Conservation (phyloP, 2,329 filamentous ascomycete genomes). For the Calcarisporium arbuscula region DNA sequence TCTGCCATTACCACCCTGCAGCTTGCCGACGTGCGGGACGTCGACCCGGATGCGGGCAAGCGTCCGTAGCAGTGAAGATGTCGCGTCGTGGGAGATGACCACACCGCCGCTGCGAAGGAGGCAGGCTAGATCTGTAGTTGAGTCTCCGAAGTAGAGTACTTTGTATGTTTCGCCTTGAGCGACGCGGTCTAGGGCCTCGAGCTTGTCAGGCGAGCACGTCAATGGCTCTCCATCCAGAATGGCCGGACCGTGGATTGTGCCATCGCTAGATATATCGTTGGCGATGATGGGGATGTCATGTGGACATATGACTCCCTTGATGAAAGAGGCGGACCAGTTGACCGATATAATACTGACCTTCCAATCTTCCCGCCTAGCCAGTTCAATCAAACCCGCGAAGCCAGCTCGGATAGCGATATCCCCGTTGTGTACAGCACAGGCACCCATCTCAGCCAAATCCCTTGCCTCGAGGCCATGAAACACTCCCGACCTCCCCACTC, state of each 20-base stretch:
- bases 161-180: conserved; percentile 8
- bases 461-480: conserved; percentile 33
- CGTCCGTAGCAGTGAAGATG: conserved; percentile 26
- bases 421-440: conserved; percentile 25
- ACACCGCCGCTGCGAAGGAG: conserved; percentile 39
- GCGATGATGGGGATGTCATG: conserved; percentile 30
- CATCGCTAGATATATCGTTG: conserved; percentile 35
- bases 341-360: conserved; percentile 40
- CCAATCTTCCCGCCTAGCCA: conserved; percentile 25
- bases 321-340: conserved; percentile 45
- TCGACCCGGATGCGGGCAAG: conserved; percentile 29
- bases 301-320: conserved; percentile 34
- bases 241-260: conserved; percentile 34
- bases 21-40: conserved; percentile 29
- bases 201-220: conserved; percentile 40
- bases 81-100: conserved; percentile 33
- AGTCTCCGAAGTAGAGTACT: conserved; percentile 53
- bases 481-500: conserved; percentile 36
- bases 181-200: conserved; percentile 20
- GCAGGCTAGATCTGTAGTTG: conserved; percentile 50
- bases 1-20: conserved; percentile 1
- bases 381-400: conserved; percentile 26
- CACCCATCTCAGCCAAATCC: conserved; percentile 31
- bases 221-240: conserved; percentile 17
- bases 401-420: conserved; percentile 31